Base-by-base conservation (phyloP, 2,329 filamentous ascomycete species). In the Penicillium sp. region DNA sequence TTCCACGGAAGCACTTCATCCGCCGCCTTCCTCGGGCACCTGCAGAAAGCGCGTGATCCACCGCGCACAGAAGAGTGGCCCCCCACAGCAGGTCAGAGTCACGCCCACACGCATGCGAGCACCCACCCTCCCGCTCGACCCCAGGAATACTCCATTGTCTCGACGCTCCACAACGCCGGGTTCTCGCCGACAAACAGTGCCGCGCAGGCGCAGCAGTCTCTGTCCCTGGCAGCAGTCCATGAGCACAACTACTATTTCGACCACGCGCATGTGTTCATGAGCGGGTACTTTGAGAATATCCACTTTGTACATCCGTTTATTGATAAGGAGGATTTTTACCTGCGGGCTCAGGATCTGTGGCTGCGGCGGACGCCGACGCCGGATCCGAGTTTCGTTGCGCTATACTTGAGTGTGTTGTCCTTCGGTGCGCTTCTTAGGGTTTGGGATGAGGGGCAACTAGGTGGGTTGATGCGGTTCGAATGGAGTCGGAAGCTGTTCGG, bases 1-100 rank as follows among this genome's bases (percentile, higher is more conserved):
- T 83, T 82, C 44, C 81, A 83, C 61, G 81, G 82, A 4, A 81
- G 77, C 61, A 80, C 81, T 1, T 83, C 82, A 0, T 80, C 79
- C 2, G 77, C 81, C 1, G 79, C 81, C 4, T 74, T 82, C 2
- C 72, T 83, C 9, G 80, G 77, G 2, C 77, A 79, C 56, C 68
- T 83, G 4, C 73, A 80, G 59, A 75, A 72, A 56, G 63, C 68
- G 3, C 56, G 57, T 60, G 49, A 63, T 6, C 52, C 48, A 17
- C 46, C 23, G 21, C 26, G n/a, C 11, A 41, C 46, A 56, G 47
- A 51, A 56, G 46, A 44, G 9, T n/a, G 26, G 19, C 23, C 26
- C 2, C 23, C 31, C 11, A 8, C 56, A n/a, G n/a, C 44, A 26
- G 26, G 4, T 26, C 47, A 49, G n/a, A 6, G n/a, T 17, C 35